Percentiles rank a stretch among this genome's conserved stretches.
phyloP scores from a whole-genome alignment of 1,139 yeast species.

The Yamadazyma triangularis region DNA sequence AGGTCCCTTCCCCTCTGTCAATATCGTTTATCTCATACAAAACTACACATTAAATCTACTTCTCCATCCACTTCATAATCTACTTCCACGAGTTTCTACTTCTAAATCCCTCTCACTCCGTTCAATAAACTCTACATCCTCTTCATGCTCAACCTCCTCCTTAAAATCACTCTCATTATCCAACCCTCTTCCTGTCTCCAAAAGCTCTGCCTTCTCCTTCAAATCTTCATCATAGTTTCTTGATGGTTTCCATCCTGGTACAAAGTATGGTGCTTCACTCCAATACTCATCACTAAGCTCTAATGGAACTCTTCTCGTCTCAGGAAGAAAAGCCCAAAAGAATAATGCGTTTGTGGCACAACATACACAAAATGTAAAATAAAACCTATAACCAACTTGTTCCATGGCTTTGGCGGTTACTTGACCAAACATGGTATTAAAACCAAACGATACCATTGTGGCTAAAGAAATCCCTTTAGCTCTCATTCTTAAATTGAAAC shows the following conservation, averaged over 20 bases:
- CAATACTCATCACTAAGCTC: slow-evolving; percentile 21
- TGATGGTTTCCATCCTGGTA: slow-evolving; percentile 17
- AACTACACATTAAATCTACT: too few relatives aligned
- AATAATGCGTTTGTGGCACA: slow-evolving; percentile 21
- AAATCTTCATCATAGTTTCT: slow-evolving; percentile 14
- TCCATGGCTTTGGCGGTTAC: slow-evolving; percentile 30
- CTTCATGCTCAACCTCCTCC: slow-evolving; percentile 12
- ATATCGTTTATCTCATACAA: too few relatives aligned
- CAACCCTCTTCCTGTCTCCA: slow-evolving; percentile 10
- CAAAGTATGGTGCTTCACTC: slow-evolving; percentile 16
- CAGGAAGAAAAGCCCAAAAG: slow-evolving; percentile 24
- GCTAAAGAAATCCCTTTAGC: slow-evolving; percentile 29
- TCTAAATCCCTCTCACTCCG: too few relatives aligned
- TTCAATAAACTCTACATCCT: too few relatives aligned
- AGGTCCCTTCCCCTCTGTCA: too few relatives aligned
- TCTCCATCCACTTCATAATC: too few relatives aligned
- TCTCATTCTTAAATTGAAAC: slow-evolving; percentile 21
- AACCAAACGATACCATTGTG: slow-evolving; percentile 23
- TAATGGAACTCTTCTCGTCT: slow-evolving; percentile 20
- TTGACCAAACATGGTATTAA: slow-evolving; percentile 33
- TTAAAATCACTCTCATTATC: slow-evolving; percentile 11
- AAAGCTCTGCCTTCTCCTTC: slow-evolving; percentile 11
- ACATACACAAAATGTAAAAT: slow-evolving; percentile 16
- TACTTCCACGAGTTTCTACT: too few relatives aligned
- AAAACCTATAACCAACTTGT: slow-evolving; percentile 10